Conservation (phyloP, 345 rosid genomes). For the Eucalyptus rudis region DNA sequence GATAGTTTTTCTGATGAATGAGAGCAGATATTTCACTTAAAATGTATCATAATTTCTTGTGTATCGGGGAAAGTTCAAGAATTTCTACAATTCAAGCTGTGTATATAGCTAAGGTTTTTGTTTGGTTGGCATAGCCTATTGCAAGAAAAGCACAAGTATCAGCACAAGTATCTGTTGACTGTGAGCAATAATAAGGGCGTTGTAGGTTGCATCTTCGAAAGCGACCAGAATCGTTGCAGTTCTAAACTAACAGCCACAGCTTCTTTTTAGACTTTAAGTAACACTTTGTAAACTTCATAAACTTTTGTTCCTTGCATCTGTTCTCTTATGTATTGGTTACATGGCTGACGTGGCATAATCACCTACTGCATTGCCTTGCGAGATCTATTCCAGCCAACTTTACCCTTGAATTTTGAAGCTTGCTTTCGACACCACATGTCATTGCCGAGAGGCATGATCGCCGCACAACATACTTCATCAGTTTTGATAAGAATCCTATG, state of each 20-base stretch:
- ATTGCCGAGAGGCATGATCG: background rate
- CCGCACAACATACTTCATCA: background rate
- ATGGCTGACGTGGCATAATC: background rate
- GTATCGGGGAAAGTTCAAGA: background rate
- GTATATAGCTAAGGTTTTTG: background rate
- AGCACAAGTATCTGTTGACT: background rate
- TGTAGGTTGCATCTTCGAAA: background rate
- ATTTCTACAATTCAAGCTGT: background rate
- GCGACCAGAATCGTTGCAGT: background rate
- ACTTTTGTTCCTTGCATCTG: background rate
- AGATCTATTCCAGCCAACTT: background rate
- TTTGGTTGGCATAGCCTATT: background rate
- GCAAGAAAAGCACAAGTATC: background rate
- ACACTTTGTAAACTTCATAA: background rate
- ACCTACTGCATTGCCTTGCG: background rate
- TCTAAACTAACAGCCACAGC: background rate
- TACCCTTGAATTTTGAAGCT: background rate
- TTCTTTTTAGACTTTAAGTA: background rate
- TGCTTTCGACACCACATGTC: background rate
- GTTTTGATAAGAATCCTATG: background rate
- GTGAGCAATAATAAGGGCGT: background rate
- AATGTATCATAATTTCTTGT: background rate
- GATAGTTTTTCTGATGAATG: background rate
- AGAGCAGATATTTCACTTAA: background rate
- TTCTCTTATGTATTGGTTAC: background rate